Conservation (phyloP, 2,329 filamentous ascomycete species). For the Fusarium udum region DNA sequence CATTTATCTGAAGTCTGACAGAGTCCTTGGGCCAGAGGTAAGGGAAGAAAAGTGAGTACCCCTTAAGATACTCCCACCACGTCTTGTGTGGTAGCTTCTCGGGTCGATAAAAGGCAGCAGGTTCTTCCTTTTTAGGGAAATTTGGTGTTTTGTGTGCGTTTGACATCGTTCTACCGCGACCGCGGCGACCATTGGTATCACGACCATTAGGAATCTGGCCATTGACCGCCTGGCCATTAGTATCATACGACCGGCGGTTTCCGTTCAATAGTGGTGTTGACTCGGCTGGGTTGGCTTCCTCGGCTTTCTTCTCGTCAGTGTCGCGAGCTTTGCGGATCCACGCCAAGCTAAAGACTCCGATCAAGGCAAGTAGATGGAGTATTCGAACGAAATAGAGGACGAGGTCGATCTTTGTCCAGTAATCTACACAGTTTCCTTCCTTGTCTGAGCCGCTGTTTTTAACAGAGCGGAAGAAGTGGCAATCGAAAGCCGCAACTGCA, state of each 20-base stretch:
- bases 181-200: conserved; percentile 44
- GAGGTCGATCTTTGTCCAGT: conserved; percentile 66
- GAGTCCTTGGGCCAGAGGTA: conserved; percentile 96
- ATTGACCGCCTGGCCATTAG: conserved; percentile 42
- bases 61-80: conserved; percentile 95
- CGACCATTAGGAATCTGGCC: conserved; percentile 34
- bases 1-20: conserved; percentile 75
- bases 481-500: conserved; percentile 72
- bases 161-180: conserved; percentile 50
- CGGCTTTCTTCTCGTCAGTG: conserved; percentile 48
- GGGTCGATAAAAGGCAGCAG: conserved; percentile 87
- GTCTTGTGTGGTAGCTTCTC: conserved; percentile 85
- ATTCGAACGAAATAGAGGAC: conserved; percentile 74
- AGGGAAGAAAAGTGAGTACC: conserved; percentile 93
- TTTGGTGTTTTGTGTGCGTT: conserved; percentile 51
- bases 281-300: conserved; percentile 62
- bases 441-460: conserved; percentile 39
- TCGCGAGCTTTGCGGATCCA: conserved; percentile 54
- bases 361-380: conserved; percentile 68
- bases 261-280: conserved; percentile 69
- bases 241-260: conserved; percentile 49
- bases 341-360: conserved; percentile 58
- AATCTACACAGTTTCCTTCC: conserved; percentile 47
- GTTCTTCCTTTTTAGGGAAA: conserved; percentile 62
- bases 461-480: conserved; percentile 66